These are phyloP conservation scores for Beauveria caledonica DNA, from an alignment of 2,329 filamentous ascomycete species.

Conservation along the genomic window DNA sequence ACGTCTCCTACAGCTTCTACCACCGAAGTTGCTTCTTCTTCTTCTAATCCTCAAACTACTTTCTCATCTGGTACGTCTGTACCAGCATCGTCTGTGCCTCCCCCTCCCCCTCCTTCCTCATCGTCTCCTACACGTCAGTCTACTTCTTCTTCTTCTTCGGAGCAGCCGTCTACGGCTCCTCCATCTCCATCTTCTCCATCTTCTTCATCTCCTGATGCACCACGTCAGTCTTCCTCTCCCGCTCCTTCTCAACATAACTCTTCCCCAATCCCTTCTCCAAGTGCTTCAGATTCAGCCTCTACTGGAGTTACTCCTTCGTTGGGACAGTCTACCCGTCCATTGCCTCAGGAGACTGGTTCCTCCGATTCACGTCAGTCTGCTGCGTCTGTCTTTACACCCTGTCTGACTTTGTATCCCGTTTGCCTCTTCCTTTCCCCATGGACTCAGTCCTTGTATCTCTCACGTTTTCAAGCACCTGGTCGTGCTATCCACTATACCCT, in stretches of 20 bases:
- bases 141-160: constrained; percentile 17
- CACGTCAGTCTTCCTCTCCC: constrained; percentile 3
- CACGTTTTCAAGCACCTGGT: not conserved
- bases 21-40: constrained; percentile 17
- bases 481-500: too few relatives aligned
- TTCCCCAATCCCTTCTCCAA: not conserved
- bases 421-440: not conserved
- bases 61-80: constrained; percentile 24
- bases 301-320: too few relatives aligned
- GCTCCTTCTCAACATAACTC: not conserved
- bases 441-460: not conserved
- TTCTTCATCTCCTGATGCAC: not conserved
- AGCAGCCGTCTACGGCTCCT: constrained; percentile 13
- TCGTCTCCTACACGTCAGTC: constrained; percentile 17
- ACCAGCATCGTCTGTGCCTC: constrained; percentile 18
- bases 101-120: constrained; percentile 19
- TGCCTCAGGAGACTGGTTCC: not conserved
- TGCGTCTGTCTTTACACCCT: not conserved
- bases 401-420: too few relatives aligned
- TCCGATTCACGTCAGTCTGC: not conserved
- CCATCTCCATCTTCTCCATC: constrained; percentile 7
- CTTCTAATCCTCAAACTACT: constrained; percentile 15
- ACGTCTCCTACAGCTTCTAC: constrained; percentile 22
- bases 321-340: not conserved
- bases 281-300: not conserved